These are phyloP conservation scores for Tetrapyrgos nigripes DNA, from an alignment of 1,284 basidiomycete genomes.

Conservation along the genomic window DNA sequence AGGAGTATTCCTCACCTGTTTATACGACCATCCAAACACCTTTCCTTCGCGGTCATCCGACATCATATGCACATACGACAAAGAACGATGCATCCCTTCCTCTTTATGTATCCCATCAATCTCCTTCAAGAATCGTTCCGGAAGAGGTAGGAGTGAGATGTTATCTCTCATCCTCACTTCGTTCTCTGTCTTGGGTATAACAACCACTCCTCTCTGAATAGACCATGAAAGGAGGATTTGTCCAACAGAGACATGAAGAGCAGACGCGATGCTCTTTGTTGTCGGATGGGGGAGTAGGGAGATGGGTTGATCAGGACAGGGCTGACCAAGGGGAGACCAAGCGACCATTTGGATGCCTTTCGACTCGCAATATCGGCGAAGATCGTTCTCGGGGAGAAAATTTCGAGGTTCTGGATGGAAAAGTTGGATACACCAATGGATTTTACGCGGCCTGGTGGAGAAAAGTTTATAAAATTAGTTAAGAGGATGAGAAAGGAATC, in stretches of 20 bases:
- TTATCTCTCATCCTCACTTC: constrained; percentile 54
- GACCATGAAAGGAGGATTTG: constrained; percentile 62
- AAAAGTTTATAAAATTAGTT: not conserved
- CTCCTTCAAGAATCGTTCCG: not conserved
- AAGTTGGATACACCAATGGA: constrained; percentile 77
- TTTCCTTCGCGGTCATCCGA: constrained; percentile 44
- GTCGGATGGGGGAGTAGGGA: constrained; percentile 23
- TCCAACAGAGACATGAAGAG: constrained; percentile 49
- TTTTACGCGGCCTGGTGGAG: constrained; percentile 47
- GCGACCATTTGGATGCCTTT: constrained; percentile 71
- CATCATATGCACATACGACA: constrained; percentile 43
- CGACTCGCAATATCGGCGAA: constrained; percentile 59
- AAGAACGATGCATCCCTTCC: constrained; percentile 42
- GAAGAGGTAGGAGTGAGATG: constrained; percentile 38
- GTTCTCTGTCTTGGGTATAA: constrained; percentile 59
- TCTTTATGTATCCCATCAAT: not conserved
- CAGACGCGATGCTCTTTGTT: constrained; percentile 52
- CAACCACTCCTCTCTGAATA: constrained; percentile 46
- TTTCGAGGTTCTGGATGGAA: constrained; percentile 56
- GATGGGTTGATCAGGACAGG: constrained; percentile 5
- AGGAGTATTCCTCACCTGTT: constrained; percentile 52
- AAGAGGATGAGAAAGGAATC: not conserved
- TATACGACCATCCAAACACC: constrained; percentile 23
- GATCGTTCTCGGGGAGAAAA: constrained; percentile 58
- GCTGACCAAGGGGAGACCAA: constrained; percentile 68